phyloP scores from a whole-genome alignment of 257 asterid genomes.

The Jacaranda copaia region DNA sequence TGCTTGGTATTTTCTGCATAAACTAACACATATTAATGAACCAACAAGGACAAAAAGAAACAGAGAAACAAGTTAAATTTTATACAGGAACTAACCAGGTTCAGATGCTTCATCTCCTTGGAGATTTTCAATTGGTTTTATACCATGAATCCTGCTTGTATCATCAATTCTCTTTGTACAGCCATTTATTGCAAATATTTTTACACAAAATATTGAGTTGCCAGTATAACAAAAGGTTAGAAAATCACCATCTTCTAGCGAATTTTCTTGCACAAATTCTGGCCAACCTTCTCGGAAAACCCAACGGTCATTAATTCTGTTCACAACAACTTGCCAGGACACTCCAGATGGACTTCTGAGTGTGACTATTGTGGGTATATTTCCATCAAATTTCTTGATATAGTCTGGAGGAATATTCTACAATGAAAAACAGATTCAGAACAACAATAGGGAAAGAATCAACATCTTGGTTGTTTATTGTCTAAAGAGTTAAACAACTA shows the following conservation, averaged over 20 bases:
- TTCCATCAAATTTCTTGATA: constrained; percentile 37
- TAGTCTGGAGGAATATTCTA: constrained; percentile 52
- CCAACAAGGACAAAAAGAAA: neutral
- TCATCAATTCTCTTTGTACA: constrained; percentile 24
- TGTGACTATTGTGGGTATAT: constrained; percentile 34
- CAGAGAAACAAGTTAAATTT: neutral
- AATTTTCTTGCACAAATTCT: constrained; percentile 44
- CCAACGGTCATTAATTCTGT: constrained; percentile 30
- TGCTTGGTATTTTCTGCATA: constrained; percentile 30
- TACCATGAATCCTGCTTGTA: neutral
- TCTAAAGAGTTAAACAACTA: neutral
- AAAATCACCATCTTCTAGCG: constrained; percentile 38
- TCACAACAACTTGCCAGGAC: constrained; percentile 37
- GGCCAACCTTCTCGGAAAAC: constrained; percentile 50
- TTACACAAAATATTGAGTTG: constrained; percentile 37
- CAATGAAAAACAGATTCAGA: neutral
- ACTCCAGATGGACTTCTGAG: constrained; percentile 8
- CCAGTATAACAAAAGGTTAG: constrained; percentile 38
- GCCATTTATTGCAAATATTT: constrained; percentile 39
- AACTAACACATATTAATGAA: neutral
- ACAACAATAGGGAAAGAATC: neutral
- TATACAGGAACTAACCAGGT: constrained; percentile 35
- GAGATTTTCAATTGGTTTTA: constrained; percentile 7
- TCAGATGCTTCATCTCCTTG: constrained; percentile 25
- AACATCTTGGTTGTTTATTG: neutral